Conservation (phyloP, 257 asterid species). For the Ophiorrhiza pumila region DNA sequence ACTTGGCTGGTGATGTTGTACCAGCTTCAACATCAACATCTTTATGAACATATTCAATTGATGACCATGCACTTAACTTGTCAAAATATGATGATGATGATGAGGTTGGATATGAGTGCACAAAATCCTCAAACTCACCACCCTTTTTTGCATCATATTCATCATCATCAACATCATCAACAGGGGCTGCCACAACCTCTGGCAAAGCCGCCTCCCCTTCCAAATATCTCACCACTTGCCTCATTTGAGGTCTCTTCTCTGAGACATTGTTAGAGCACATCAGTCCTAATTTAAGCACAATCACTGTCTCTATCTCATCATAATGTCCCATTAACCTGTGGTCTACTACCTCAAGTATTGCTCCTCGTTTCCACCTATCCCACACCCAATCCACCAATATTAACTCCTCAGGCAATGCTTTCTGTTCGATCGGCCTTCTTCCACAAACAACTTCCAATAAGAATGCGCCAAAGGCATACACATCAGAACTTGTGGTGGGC, state of each 20-base stretch:
- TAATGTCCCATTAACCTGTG: slow-evolving; percentile 42
- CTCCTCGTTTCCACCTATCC: slow-evolving; percentile 59
- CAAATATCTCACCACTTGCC: slow-evolving; percentile 57
- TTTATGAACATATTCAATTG: slow-evolving; percentile 24
- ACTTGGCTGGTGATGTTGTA: slow-evolving; percentile 29
- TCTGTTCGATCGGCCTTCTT: slow-evolving; percentile 64
- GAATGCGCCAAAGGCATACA: slow-evolving; percentile 72
- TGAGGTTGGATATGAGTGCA: slow-evolving; percentile 45
- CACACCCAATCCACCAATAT: slow-evolving; percentile 76
- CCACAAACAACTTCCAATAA: slow-evolving; percentile 70
- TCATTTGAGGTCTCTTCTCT: slow-evolving; percentile 50
- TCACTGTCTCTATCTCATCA: slow-evolving; percentile 41
- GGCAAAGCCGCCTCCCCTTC: slow-evolving; percentile 53
- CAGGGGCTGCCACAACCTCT: slow-evolving; percentile 28
- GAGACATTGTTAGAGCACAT: slow-evolving; percentile 59
- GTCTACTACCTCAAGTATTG: slow-evolving; percentile 48
- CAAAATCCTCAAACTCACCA: slow-evolving; percentile 27
- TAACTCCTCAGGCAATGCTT: slow-evolving; percentile 68
- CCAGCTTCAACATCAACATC: slow-evolving; percentile 39
- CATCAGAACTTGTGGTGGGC: slow-evolving; percentile 63
- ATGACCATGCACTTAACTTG: slow-evolving; percentile 41
- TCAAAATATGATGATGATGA: slow-evolving; percentile 48
- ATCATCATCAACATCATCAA: no score
- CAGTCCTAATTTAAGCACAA: slow-evolving; percentile 63
- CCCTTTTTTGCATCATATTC: slow-evolving; percentile 30